Evolutionary conservation across 1,284 basidiomycete genomes (phyloP).

Genomic region (Apiotrichum siamense): DNA sequence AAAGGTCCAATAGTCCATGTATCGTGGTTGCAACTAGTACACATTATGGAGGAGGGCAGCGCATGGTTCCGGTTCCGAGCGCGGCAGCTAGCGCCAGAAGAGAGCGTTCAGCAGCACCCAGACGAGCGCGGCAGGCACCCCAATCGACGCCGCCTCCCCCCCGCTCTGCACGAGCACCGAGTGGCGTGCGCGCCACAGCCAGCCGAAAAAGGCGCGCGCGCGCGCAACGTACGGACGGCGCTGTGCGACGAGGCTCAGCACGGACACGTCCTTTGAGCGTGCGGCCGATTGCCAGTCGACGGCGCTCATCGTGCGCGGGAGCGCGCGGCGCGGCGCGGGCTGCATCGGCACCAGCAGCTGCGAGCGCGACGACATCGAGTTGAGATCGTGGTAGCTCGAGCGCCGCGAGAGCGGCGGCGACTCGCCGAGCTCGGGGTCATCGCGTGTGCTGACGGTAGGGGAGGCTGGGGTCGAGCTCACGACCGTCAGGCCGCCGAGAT

Average conservation of each 20-base stretch:
- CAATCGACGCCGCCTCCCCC: constrained; percentile 32
- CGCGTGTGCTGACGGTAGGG: constrained; percentile 10
- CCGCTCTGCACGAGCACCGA: constrained; percentile 35
- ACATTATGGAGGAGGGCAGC: too few species aligned
- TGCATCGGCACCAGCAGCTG: too few species aligned
- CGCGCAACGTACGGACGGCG: neutral
- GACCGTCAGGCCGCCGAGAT: neutral
- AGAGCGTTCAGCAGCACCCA: constrained; percentile 42
- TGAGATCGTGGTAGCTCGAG: constrained; percentile 14
- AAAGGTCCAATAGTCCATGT: too few species aligned
- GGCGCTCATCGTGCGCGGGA: constrained; percentile 29
- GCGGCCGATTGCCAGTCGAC: constrained; percentile 39
- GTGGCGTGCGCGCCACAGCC: constrained; percentile 39
- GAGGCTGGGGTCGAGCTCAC: constrained; percentile 12
- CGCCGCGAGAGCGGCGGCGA: constrained; percentile 33
- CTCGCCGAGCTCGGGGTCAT: constrained; percentile 5
- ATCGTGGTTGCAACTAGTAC: too few species aligned
- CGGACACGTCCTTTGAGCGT: constrained; percentile 37
- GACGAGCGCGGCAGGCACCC: constrained; percentile 36
- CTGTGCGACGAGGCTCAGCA: constrained; percentile 27
- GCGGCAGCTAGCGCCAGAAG: constrained; percentile 8
- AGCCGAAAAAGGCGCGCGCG: constrained; percentile 5
- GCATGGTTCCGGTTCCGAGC: too few species aligned
- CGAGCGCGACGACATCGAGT: too few species aligned
- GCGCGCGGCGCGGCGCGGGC: constrained; percentile 20